Conservation (phyloP, 2,329 filamentous ascomycete genomes). For the Drechslera avenae region DNA sequence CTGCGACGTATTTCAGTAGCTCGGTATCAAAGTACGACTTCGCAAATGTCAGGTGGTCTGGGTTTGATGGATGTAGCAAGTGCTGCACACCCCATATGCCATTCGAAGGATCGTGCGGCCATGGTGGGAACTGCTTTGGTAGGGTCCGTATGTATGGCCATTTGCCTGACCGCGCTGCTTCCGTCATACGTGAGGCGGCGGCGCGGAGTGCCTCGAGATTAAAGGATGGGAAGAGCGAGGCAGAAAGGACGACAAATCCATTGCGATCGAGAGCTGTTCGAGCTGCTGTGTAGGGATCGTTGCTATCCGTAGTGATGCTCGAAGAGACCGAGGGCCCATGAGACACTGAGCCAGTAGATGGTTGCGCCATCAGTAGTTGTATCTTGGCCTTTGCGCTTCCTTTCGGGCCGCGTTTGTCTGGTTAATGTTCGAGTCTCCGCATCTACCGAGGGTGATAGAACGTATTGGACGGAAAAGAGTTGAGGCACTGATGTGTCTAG, state of each 20-base stretch:
- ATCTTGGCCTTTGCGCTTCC: slow-evolving; percentile 16
- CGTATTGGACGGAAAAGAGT: not conserved
- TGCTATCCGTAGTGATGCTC: slow-evolving; percentile 14
- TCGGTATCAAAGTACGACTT: slow-evolving; percentile 72
- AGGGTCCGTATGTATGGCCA: slow-evolving; percentile 86
- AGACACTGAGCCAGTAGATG: slow-evolving; percentile 7
- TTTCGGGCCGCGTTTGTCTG: slow-evolving; percentile 18
- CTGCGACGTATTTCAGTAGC: slow-evolving; percentile 66
- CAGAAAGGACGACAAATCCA: slow-evolving; percentile 76
- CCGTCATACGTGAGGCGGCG: slow-evolving; percentile 63
- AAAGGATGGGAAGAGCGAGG: slow-evolving; percentile 60
- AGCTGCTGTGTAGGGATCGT: slow-evolving; percentile 36
- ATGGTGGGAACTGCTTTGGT: slow-evolving; percentile 90
- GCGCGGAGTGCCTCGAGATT: slow-evolving; percentile 63
- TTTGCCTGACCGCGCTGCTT: slow-evolving; percentile 67
- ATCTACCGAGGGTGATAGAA: not conserved
- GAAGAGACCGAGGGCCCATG: slow-evolving; percentile 2
- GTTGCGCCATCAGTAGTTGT: slow-evolving; percentile 14
- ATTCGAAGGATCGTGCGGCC: slow-evolving; percentile 63
- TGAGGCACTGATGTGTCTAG: not conserved
- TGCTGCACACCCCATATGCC: slow-evolving; percentile 93
- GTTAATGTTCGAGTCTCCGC: slow-evolving; percentile 10
- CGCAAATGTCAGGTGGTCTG: slow-evolving; percentile 66
- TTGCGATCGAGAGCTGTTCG: slow-evolving; percentile 66
- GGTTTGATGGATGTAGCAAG: slow-evolving; percentile 74